phyloP scores from a whole-genome alignment of 345 rosid genomes.

The Odontarrhena argentea region DNA sequence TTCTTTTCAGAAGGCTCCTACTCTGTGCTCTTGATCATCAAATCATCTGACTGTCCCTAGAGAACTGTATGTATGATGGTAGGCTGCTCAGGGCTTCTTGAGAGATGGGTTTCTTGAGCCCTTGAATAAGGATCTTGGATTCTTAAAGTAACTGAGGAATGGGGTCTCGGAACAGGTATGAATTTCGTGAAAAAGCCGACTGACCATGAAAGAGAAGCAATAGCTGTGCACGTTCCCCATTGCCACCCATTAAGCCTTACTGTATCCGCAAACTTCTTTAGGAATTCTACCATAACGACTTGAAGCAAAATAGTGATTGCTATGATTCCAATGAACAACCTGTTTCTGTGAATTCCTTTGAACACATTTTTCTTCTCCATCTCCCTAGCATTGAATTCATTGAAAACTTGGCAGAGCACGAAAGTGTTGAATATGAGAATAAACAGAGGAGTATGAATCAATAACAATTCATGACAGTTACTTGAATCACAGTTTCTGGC shows the following conservation, averaged over 20 bases:
- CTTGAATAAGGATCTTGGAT: constrained; percentile 28
- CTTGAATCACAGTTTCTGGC: too few species aligned
- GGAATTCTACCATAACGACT: constrained; percentile 65
- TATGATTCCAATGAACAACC: constrained; percentile 57
- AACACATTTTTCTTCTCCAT: constrained; percentile 71
- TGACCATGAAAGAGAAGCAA: constrained; percentile 66
- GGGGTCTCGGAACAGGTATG: constrained; percentile 58
- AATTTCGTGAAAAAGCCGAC: constrained; percentile 62
- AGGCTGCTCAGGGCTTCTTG: constrained; percentile 35
- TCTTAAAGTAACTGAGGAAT: constrained; percentile 47
- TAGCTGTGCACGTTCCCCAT: constrained; percentile 54
- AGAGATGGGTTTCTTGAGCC: constrained; percentile 30
- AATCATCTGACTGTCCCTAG: constrained; percentile 8
- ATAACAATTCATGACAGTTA: too few species aligned
- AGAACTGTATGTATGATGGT: constrained; percentile 18
- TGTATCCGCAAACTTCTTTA: constrained; percentile 62
- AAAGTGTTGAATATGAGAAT: constrained; percentile 67
- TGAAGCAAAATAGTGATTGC: constrained; percentile 65
- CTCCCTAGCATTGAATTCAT: constrained; percentile 71
- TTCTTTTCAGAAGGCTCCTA: constrained; percentile 13
- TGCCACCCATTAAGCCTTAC: constrained; percentile 54
- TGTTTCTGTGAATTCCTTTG: constrained; percentile 56
- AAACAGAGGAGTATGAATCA: not conserved
- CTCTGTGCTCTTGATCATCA: constrained; percentile 17
- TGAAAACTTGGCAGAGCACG: constrained; percentile 66